Evolutionary conservation across 306 rosid genomes (phyloP).

Genomic region (Prunus fruticosa): DNA sequence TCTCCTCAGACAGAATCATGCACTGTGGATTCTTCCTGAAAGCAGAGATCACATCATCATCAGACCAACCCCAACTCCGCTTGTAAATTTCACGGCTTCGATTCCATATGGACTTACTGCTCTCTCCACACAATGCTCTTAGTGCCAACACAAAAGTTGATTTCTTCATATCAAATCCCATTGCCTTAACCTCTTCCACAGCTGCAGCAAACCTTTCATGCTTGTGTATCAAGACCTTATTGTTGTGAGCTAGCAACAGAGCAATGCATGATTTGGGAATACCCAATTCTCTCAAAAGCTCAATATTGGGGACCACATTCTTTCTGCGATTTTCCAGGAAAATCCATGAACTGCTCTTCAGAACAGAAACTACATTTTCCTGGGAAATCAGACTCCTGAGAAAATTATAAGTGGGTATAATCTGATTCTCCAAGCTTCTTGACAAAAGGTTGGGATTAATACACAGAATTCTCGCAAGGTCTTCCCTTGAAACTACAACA

Average conservation of each 20-base stretch:
- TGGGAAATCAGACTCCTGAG: conserved; percentile 29
- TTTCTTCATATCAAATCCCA: conserved; percentile 40
- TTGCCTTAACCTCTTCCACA: conserved; percentile 25
- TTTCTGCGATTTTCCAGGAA: not conserved
- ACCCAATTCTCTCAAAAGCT: conserved; percentile 31
- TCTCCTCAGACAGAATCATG: conserved; percentile 31
- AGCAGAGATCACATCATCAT: conserved; percentile 31
- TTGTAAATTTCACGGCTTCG: conserved; percentile 32
- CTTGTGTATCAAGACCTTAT: not conserved
- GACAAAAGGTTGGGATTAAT: not conserved
- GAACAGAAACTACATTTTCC: not conserved
- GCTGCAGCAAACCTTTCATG: not conserved
- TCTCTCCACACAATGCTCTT: conserved; percentile 13
- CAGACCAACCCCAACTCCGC: conserved; percentile 57
- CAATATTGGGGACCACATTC: conserved; percentile 19
- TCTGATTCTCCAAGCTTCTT: conserved; percentile 30
- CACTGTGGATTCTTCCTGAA: conserved; percentile 38
- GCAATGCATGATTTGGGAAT: conserved; percentile 21
- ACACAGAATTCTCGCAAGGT: conserved; percentile 19
- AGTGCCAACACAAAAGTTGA: conserved; percentile 26
- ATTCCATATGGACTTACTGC: conserved; percentile 33
- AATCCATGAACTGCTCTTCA: not conserved
- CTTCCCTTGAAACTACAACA: conserved; percentile 30
- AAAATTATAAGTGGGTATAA: conserved; percentile 28
- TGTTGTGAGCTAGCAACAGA: conserved; percentile 11